Conservation (phyloP, 2,329 filamentous ascomycete species). For the Emericellopsis cladophorae region DNA sequence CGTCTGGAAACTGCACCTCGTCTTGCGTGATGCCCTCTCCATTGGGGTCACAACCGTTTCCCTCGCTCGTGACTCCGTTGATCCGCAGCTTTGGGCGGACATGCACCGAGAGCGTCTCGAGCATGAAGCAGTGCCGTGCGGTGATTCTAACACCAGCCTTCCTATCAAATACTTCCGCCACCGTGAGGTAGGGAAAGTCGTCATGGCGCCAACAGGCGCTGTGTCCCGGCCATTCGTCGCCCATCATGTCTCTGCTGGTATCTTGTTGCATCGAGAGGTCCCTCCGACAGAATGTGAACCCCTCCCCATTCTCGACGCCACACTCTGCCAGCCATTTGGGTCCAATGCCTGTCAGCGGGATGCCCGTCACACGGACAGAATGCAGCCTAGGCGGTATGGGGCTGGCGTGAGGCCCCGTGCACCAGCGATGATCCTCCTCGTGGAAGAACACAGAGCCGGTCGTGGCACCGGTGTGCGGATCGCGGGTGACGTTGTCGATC, state of each 20-base stretch:
- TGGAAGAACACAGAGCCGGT: constrained; percentile 36
- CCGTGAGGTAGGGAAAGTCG: constrained; percentile 36
- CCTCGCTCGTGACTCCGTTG: constrained; percentile 8
- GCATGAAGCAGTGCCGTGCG: constrained; percentile 32
- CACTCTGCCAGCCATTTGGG: constrained; percentile 37
- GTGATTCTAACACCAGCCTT: constrained; percentile 29
- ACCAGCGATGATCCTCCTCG: constrained; percentile 41
- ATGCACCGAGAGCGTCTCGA: constrained; percentile 31
- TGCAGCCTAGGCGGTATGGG: constrained; percentile 27
- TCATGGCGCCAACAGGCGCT: constrained; percentile 41
- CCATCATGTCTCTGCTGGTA: background rate
- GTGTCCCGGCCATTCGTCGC: constrained; percentile 7
- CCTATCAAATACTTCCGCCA: constrained; percentile 29
- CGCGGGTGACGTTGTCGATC: constrained; percentile 29
- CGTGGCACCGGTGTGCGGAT: constrained; percentile 14
- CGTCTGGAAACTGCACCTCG: constrained; percentile 27
- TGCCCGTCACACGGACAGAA: constrained; percentile 33
- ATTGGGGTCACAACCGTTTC: constrained; percentile 5
- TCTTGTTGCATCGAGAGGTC: background rate
- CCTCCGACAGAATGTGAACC: constrained; percentile 30
- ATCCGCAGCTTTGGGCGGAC: constrained; percentile 24
- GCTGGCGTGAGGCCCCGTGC: constrained; percentile 29
- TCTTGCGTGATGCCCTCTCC: constrained; percentile 8
- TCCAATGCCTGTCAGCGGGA: constrained; percentile 37
- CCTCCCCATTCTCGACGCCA: constrained; percentile 20